A percentile compares a stretch with the other conserved stretches of the same genome.
These are phyloP conservation scores for Musa schizocarpa DNA, from an alignment of 176 grass and related monocot genomes.

Conservation along the genomic window DNA sequence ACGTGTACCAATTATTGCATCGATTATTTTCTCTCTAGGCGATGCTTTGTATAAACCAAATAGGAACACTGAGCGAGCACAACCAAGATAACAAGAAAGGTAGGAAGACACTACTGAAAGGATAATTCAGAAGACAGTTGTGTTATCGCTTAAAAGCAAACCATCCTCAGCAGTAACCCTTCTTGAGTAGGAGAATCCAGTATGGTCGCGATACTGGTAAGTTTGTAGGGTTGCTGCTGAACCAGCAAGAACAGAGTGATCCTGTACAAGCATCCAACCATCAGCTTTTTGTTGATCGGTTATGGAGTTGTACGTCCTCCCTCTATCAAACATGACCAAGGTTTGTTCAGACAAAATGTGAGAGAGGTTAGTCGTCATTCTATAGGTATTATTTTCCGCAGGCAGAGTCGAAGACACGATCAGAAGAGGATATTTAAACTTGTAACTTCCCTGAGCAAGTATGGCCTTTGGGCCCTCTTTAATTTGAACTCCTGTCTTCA, in stretches of 20 bases:
- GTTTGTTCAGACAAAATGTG: conserved; percentile 42
- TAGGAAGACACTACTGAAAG: background rate
- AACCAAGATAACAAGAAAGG: background rate
- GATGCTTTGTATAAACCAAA: no score
- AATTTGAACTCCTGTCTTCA: conserved; percentile 32
- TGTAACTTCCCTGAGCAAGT: conserved; percentile 27
- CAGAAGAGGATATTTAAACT: conserved; percentile 46
- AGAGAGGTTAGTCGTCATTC: conserved; percentile 39
- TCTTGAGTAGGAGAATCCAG: conserved; percentile 20
- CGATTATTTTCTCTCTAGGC: no score
- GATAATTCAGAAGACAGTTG: conserved; percentile 5
- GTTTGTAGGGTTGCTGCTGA: conserved; percentile 38
- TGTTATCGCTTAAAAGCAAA: conserved; percentile 54
- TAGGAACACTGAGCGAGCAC: background rate
- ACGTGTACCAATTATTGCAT: no score
- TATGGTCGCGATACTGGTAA: conserved; percentile 46
- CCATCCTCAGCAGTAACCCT: conserved; percentile 45
- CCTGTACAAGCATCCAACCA: conserved; percentile 69
- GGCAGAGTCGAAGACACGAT: conserved; percentile 31
- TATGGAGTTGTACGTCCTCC: conserved; percentile 9
- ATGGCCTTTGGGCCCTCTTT: conserved; percentile 19
- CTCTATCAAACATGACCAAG: conserved; percentile 1
- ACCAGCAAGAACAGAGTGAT: conserved; percentile 60
- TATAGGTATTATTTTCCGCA: conserved; percentile 40
- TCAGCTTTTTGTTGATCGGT: conserved; percentile 47